Conservation (phyloP, 2,329 filamentous ascomycete species). For the Colletotrichum lini region DNA sequence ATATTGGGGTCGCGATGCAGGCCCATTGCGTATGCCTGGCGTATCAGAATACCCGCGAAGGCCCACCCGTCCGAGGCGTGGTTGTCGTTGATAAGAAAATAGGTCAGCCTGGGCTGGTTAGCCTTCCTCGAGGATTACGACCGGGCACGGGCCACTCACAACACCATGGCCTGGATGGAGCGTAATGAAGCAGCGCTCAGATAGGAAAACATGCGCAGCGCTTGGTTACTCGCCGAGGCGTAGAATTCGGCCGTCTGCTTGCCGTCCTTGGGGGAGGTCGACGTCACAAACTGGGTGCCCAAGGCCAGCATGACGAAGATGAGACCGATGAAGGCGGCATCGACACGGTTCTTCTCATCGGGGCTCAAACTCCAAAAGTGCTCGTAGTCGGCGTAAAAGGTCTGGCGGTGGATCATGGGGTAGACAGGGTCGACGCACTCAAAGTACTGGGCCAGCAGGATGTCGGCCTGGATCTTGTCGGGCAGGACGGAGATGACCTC, state of each 20-base stretch:
- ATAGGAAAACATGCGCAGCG: slow-evolving; percentile 81
- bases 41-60: slow-evolving; percentile 82
- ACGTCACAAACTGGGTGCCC: slow-evolving; percentile 82
- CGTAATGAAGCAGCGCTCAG: slow-evolving; percentile 80
- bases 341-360: slow-evolving; percentile 71
- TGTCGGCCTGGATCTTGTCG: slow-evolving; percentile 82
- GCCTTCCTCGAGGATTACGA: background rate
- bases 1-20: slow-evolving; percentile 85
- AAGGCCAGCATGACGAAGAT: slow-evolving; percentile 84
- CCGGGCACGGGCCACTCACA: slow-evolving; percentile 52
- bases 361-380: slow-evolving; percentile 78
- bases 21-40: slow-evolving; percentile 87
- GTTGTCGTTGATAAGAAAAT: slow-evolving; percentile 90
- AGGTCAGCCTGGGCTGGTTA: slow-evolving; percentile 66
- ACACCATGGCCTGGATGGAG: slow-evolving; percentile 84
- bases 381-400: slow-evolving; percentile 84
- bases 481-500: slow-evolving; percentile 84
- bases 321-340: slow-evolving; percentile 79
- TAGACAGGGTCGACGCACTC: slow-evolving; percentile 85
- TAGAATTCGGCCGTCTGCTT: slow-evolving; percentile 87
- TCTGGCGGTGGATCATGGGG: slow-evolving; percentile 82
- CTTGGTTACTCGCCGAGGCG: slow-evolving; percentile 84
- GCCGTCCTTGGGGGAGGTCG: slow-evolving; percentile 70
- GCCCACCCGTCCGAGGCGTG: slow-evolving; percentile 88
- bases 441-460: slow-evolving; percentile 75